Evolutionary conservation across 2,329 filamentous ascomycete genomes (phyloP), one percentile per base, ranked within the genome.

Genomic region (Ophiostoma piceae): DNA sequence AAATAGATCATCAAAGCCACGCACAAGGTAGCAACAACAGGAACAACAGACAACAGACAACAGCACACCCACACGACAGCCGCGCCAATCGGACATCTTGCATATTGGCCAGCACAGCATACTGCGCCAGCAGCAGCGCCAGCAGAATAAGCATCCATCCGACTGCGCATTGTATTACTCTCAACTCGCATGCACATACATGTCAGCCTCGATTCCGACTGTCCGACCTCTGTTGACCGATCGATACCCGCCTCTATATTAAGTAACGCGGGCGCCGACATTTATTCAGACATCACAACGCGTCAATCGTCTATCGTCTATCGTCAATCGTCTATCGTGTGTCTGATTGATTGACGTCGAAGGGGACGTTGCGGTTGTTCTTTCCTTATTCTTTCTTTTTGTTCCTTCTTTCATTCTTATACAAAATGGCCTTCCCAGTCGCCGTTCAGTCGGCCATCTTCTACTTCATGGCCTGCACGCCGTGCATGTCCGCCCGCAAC

Each of bases 391-490:
- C n/a, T n/a, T n/a, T n/a, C n/a, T n/a, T n/a, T n/a, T n/a, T n/a
- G n/a, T n/a, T n/a, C n/a, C n/a, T 65, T 8, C 16, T 8, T 16
- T n/a, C 3, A n/a, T n/a, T n/a, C 29, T 65, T 65, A n/a, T 8
- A 39, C 65, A 72, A 14, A 69, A 85, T 85, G 83, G 83, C 83
- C 71, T 80, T 88, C 73, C 80, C 82, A 70, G 82, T 86, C 71
- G 87, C 87, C 75, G 82, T 92, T 41, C 91, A 92, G 79, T 93
- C 90, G 68, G 90, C 89, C 74, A 81, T 92, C 77, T 94, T 93
- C 82, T 92, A 92, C 81, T 84, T 92, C 74, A 81, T 90, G 71
- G 90, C 90, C 70, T 94, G 91, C 77, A 88, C 90, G 72, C 91
- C 91, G 79, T 97, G 93, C 80, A 84, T 88, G 70, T 87, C 91